Evolutionary conservation across 129 eudicot genomes (phyloP).

Genomic region (Sambucus nigra): DNA sequence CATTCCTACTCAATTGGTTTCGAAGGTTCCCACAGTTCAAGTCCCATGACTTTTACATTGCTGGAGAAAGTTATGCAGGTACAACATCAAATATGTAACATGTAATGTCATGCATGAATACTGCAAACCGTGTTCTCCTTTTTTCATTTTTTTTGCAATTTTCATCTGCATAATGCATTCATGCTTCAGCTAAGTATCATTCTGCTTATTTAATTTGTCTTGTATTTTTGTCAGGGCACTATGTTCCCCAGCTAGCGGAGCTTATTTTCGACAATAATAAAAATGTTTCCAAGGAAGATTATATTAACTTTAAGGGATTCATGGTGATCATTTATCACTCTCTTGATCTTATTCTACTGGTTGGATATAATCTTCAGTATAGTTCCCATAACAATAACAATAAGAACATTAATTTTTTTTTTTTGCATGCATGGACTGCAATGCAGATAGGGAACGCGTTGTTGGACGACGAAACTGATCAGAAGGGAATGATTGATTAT

Average conservation of each 20-base stretch:
- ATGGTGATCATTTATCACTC: constrained; percentile 42
- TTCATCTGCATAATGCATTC: neutral
- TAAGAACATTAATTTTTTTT: neutral
- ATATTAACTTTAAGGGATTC: constrained; percentile 67
- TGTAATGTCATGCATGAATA: too few relatives aligned
- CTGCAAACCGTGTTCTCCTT: too few relatives aligned
- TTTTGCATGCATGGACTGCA: neutral
- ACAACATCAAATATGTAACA: neutral
- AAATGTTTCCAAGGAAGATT: constrained; percentile 29
- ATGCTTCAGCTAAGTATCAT: neutral
- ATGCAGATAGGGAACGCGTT: constrained; percentile 81
- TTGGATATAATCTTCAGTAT: neutral
- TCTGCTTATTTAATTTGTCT: neutral
- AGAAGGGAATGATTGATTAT: constrained; percentile 68
- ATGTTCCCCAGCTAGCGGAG: constrained; percentile 76
- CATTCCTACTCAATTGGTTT: constrained; percentile 61
- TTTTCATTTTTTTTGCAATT: neutral
- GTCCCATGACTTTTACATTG: constrained; percentile 69
- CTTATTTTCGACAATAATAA: constrained; percentile 44
- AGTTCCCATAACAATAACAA: neutral
- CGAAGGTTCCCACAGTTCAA: constrained; percentile 76
- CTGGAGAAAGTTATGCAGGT: constrained; percentile 98
- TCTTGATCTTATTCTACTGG: neutral
- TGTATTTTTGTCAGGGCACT: constrained; percentile 47
- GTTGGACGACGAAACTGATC: constrained; percentile 77